These are phyloP conservation scores for Leccinum subrobustum DNA, from an alignment of 1,284 basidiomycete species.

Conservation along the genomic window DNA sequence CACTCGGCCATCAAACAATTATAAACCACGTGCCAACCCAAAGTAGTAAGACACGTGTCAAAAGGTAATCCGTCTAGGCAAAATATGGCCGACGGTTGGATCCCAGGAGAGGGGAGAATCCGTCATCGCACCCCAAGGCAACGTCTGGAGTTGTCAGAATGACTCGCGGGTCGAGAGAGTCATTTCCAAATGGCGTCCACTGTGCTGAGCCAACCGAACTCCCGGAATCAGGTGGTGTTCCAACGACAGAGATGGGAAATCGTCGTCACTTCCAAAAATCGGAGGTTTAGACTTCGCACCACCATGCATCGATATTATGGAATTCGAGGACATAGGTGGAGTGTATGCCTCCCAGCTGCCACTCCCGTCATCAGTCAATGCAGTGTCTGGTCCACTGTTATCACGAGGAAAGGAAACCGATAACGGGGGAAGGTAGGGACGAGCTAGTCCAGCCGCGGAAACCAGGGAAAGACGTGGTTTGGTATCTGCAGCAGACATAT, in stretches of 20 bases:
- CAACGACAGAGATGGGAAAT: constrained; percentile 29
- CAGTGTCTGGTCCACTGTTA: constrained; percentile 50
- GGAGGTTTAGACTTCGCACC: constrained; percentile 20
- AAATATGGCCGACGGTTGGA: constrained; percentile 22
- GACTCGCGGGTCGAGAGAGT: constrained; percentile 30
- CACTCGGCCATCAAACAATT: constrained; percentile 6
- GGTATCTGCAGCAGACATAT: constrained; percentile 1
- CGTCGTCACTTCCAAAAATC: constrained; percentile 26
- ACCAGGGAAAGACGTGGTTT: constrained; percentile 29
- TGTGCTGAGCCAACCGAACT: constrained; percentile 16
- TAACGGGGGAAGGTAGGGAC: constrained; percentile 30
- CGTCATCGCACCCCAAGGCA: constrained; percentile 24
- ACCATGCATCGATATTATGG: constrained; percentile 27
- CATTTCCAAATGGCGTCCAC: constrained; percentile 26
- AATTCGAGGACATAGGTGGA: constrained; percentile 52
- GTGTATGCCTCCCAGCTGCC: constrained; percentile 57
- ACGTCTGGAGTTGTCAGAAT: constrained; percentile 24
- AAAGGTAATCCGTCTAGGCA: constrained; percentile 5
- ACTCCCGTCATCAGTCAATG: constrained; percentile 45
- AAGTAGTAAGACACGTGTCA: not conserved
- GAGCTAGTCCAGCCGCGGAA: constrained; percentile 33
- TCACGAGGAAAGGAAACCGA: constrained; percentile 28
- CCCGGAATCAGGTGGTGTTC: constrained; percentile 12
- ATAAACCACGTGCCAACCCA: not conserved
- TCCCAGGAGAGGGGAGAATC: constrained; percentile 24